Base-by-base conservation (phyloP, 2,329 filamentous ascomycete species). In the Emergomyces orientalis region DNA sequence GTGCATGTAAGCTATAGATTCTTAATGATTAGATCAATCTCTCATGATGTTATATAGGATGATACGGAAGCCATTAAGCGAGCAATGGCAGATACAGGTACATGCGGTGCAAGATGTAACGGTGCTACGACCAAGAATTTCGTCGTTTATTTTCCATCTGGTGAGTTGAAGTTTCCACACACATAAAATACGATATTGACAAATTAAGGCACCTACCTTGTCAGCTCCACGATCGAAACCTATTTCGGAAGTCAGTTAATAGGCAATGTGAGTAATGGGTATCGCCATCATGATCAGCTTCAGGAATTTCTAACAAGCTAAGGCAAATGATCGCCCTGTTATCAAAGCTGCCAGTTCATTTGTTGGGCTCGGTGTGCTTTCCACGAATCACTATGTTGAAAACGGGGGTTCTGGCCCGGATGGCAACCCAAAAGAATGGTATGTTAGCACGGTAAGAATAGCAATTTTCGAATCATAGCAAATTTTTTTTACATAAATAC, bases 351-450 rank as follows among this genome's bases (percentile, higher is more conserved):
- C 82, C 17, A 72, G 83, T 62, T 80, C 81, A 70, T 95, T 96
- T 71, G 68, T 79, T 7, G 91, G 91, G 60, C 91, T 95, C 77
- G 90, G 87, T 59, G 82, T 96, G 63, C 87, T 96, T 67, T 90
- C 94, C 71, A 81, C 88, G 2, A 85, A 96, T 71, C 89, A 90
- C 0, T 96, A 96, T 74, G 67, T 71, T 34, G 63, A 63, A 43
- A 37, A 61, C 30, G 59, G 51, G 19, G 64, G 62, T 34, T 39
- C 54, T 19, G 61, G 61, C n/a, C 65, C 68, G 3, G 81, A 82
- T 54, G 71, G 80, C 52, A 76, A 75, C 0, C 86, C 86, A 55
- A 75, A 71, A 65, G 88, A 89, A 77, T 88, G 85, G 84, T 87
- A 85, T 75, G 84, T 84, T 70, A 89, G 88, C 76, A 79, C 85